phyloP scores from a whole-genome alignment of 495 filamentous ascomycete species.

The Opeltia flavorubescens region DNA sequence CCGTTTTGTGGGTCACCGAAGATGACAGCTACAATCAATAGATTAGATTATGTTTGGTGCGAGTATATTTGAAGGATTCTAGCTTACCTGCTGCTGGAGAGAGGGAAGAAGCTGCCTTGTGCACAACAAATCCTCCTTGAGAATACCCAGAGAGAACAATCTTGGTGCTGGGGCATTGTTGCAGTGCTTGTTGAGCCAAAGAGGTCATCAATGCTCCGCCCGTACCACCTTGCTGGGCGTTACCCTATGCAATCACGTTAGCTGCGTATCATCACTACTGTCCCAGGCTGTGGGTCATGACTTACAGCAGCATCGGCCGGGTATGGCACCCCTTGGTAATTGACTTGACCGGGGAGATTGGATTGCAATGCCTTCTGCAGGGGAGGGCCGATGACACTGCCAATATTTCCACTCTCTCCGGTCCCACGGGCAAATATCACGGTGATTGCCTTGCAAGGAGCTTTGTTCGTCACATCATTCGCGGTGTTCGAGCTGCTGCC shows the following conservation, averaged over 20 bases:
- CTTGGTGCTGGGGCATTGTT: conserved; percentile 42
- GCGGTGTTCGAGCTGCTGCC: conserved; percentile 21
- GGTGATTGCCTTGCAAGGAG: conserved; percentile 31
- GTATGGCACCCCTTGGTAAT: conserved; percentile 43
- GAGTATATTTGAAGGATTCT: too few species aligned
- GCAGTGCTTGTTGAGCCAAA: conserved; percentile 29
- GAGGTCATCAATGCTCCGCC: conserved; percentile 34
- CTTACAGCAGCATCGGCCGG: conserved; percentile 26
- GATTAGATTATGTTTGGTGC: too few species aligned
- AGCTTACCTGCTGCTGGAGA: too few species aligned
- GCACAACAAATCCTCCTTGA: conserved; percentile 39
- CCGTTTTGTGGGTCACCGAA: conserved; percentile 46
- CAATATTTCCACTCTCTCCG: conserved; percentile 40
- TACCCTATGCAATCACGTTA: conserved; percentile 22
- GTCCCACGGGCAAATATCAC: conserved; percentile 49
- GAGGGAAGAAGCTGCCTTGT: conserved; percentile 29
- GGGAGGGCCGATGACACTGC: conserved; percentile 35
- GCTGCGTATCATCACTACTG: not conserved
- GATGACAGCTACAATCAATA: conserved; percentile 30
- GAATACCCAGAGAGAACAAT: conserved; percentile 46
- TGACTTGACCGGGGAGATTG: conserved; percentile 23
- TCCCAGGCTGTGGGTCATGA: too few species aligned
- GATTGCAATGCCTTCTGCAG: conserved; percentile 33
- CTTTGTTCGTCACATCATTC: conserved; percentile 30
- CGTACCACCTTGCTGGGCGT: conserved; percentile 27